A percentile compares a stretch with the other conserved stretches of the same genome.
phyloP scores from a whole-genome alignment of 306 rosid species.

The Quillaja saponaria region DNA sequence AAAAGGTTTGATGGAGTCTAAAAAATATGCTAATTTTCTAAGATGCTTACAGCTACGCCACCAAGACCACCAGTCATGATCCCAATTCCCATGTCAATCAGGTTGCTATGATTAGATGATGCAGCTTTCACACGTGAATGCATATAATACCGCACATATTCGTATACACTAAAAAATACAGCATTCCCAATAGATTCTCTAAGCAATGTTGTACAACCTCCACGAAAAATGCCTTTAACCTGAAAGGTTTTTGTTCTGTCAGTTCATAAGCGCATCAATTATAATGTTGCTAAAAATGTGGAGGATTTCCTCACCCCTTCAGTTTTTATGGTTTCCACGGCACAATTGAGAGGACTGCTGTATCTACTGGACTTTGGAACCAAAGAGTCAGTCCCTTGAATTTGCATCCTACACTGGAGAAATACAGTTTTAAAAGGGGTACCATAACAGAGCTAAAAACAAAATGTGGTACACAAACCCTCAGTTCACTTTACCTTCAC shows the following conservation, averaged over 20 bases:
- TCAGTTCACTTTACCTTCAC: slow-evolving; percentile 63
- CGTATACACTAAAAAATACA: slow-evolving; percentile 68
- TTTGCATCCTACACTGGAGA: slow-evolving; percentile 98
- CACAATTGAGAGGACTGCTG: slow-evolving; percentile 73
- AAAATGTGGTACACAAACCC: slow-evolving; percentile 28
- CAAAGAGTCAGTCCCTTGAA: slow-evolving; percentile 85
- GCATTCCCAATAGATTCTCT: slow-evolving; percentile 79
- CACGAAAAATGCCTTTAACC: slow-evolving; percentile 83
- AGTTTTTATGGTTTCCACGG: slow-evolving; percentile 52
- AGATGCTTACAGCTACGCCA: slow-evolving; percentile 72
- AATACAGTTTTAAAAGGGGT: slow-evolving; percentile 34
- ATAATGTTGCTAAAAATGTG: slow-evolving; percentile 27
- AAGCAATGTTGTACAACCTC: slow-evolving; percentile 69
- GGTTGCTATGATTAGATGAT: slow-evolving; percentile 50
- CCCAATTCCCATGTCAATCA: slow-evolving; percentile 83
- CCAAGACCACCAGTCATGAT: slow-evolving; percentile 79
- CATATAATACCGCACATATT: slow-evolving; percentile 72
- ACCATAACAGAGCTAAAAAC: slow-evolving; percentile 10
- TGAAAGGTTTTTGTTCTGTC: slow-evolving; percentile 50
- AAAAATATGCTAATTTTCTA: slow-evolving; percentile 28
- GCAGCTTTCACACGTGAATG: slow-evolving; percentile 56
- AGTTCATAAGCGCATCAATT: slow-evolving; percentile 38
- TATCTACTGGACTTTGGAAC: slow-evolving; percentile 70
- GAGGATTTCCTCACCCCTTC: slow-evolving; percentile 75
- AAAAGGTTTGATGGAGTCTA: slow-evolving; percentile 17